Percentiles rank a stretch among this genome's conserved stretches.
phyloP scores from a whole-genome alignment of 1,139 yeast genomes.

The Yamadazyma aaseri region DNA sequence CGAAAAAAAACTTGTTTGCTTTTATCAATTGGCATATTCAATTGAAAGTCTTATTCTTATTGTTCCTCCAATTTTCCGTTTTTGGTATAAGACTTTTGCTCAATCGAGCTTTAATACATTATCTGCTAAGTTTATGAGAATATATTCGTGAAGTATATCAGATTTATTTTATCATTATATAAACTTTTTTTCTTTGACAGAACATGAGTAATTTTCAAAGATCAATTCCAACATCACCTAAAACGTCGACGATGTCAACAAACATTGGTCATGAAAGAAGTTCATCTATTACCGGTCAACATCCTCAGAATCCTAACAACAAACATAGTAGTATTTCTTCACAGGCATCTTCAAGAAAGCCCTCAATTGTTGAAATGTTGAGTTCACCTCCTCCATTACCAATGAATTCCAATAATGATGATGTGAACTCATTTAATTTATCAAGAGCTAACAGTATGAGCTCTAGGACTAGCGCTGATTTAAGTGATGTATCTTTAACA shows the following conservation, averaged over 20 bases:
- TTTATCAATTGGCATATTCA: background rate
- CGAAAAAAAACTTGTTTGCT: conserved; percentile 1
- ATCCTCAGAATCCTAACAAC: conserved; percentile 4
- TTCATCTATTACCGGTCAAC: conserved; percentile 8
- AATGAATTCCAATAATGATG: conserved; percentile 23
- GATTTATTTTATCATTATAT: no score
- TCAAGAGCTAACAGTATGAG: conserved; percentile 45
- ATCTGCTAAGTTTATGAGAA: no score
- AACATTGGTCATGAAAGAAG: conserved; percentile 11
- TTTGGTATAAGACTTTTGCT: no score
- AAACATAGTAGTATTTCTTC: conserved; percentile 5
- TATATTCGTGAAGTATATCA: no score
- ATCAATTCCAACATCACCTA: conserved; percentile 17
- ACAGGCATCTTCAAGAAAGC: conserved; percentile 41
- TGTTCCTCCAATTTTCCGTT: no score
- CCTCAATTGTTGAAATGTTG: conserved; percentile 79
- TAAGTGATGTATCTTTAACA: conserved; percentile 70
- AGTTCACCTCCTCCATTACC: conserved; percentile 81
- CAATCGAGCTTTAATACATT: no score
- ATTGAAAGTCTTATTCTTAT: background rate
- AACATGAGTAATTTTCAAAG: conserved; percentile 14
- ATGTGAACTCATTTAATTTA: conserved; percentile 38
- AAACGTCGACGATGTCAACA: conserved; percentile 7
- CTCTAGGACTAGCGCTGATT: conserved; percentile 47
- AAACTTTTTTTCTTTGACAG: background rate